Evolutionary conservation across 2,329 filamentous ascomycete genomes (phyloP), one percentile per base, ranked within the genome.

Genomic region (Cylindrodendrum hubeiense): DNA sequence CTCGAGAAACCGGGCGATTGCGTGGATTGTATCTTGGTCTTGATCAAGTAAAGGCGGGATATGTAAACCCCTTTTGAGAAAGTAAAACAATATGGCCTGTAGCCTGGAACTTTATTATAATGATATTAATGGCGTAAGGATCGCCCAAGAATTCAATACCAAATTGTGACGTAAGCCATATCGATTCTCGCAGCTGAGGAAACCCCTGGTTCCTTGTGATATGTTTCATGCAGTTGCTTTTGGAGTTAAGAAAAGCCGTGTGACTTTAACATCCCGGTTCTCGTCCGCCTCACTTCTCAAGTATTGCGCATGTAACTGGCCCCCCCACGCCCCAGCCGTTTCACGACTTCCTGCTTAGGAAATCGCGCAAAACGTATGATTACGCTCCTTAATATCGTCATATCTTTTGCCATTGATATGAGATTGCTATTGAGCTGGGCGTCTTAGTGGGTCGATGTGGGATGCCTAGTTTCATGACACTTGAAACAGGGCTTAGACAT

Each of bases 331-430:
- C 43, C 47, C 37, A 26, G 15, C n/a, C 15, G 8, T n/a, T 50
- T 46, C 13, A 50, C 41, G 37, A 12, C 30, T 5, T 13, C 19
- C 13, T 9, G 21, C 3, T 19, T 12, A 13, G 43, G 50, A 65
- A 60, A 65, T 56, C 26, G 30, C 57, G 50, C 56, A 59, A 34
- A 59, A 26, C 43, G 24, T 47, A 41, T 33, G 47, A 60, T 59
- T 47, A 47, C 46, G 28, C 12, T 63, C 28, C 17, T 2, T 22
- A 0, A 47, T 53, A 57, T 47, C 39, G 26, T 53, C 53, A 52
- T n/a, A 6, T 8, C n/a, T 15, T 44, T 51, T 6, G 15, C 24
- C 21, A 28, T 3, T n/a, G 21, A 39, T 49, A 21, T 39, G 15
- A 30, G 22, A 28, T 19, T 53, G 26, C 34, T 53, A 13, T 47